Conservation (phyloP, 208 protist genomes). For the Histomonas meleagridis region DNA sequence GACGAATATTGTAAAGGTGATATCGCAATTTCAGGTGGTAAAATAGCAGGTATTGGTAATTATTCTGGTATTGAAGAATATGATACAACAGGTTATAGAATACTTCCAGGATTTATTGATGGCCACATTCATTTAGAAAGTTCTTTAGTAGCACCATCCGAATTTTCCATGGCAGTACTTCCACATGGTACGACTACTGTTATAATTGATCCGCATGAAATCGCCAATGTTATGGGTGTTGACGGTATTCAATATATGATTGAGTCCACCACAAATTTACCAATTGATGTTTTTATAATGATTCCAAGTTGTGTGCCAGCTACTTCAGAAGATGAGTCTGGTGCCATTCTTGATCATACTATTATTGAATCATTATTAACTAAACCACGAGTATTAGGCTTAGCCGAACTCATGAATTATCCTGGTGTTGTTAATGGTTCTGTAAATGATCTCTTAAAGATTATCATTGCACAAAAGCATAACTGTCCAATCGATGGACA, state of each 20-base stretch:
- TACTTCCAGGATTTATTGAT: background rate
- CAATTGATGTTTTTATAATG: background rate
- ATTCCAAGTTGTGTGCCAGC: background rate
- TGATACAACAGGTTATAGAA: background rate
- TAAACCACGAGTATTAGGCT: background rate
- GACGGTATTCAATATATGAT: background rate
- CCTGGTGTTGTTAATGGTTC: background rate
- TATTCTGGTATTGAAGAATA: background rate
- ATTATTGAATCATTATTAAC: background rate
- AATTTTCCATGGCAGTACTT: background rate
- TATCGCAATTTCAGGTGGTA: background rate
- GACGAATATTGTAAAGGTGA: too few relatives aligned
- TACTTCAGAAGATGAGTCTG: background rate
- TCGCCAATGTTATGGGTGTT: background rate
- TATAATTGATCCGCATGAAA: background rate
- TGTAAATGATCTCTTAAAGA: background rate
- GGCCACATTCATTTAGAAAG: background rate
- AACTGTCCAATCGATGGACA: background rate
- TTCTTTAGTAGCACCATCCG: background rate
- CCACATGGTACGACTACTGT: background rate
- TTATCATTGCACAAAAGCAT: background rate
- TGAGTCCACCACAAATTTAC: background rate
- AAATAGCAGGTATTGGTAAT: background rate
- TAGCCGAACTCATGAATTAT: background rate
- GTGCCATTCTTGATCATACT: background rate